Base-by-base conservation (phyloP, 768 basidiomycete species). In the Tricholoma terreum region DNA sequence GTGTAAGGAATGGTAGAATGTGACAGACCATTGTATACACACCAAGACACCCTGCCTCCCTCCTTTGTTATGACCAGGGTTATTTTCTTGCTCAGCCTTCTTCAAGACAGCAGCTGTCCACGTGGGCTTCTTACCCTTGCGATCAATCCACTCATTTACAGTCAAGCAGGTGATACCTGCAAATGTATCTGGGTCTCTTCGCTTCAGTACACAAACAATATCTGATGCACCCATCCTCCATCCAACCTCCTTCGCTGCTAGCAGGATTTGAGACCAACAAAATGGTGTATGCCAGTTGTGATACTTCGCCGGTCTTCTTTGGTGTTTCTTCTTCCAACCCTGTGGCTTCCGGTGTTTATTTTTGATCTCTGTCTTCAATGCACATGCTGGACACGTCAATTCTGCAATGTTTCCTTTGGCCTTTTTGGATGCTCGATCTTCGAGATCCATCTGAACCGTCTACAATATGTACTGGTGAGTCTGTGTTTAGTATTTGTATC, bases 121-220 rank as follows among this genome's bases (percentile, higher is more conserved):
- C 27, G 27, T 4, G 24, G 63, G 63, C 36, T 50, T 54, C 4
- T 38, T 34, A 30, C 58, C 61, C 6, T 56, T 54, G 10, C 50
- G 55, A 42, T 67, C 67, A 56, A 70, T 66, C 67, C 69, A 69
- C 12, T 43, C 56, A 3, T 67, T 59, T 11, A 70, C 56, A 4
- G 63, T 68, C 4, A 34, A 64, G 2, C 48, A 50, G 30, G 22
- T 65, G 42, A 69, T 48, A 10, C 35, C 34, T 1, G 27, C 34
- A 49, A 67, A 69, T 8, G 48, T 50, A 8, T 49, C 51, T 10
- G 61, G 50, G 45, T 64, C 38, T 11, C 27, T 33, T 7, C 36
- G 33, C 42, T 68, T 58, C 8, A 65, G 52, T 6, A 43, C 27
- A 3, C 55, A 55, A 4, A 58, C 64, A 54, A 67, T 68, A 2